Evolutionary conservation across 257 asterid species (phyloP).

Genomic region (Solanum habrochaites): DNA sequence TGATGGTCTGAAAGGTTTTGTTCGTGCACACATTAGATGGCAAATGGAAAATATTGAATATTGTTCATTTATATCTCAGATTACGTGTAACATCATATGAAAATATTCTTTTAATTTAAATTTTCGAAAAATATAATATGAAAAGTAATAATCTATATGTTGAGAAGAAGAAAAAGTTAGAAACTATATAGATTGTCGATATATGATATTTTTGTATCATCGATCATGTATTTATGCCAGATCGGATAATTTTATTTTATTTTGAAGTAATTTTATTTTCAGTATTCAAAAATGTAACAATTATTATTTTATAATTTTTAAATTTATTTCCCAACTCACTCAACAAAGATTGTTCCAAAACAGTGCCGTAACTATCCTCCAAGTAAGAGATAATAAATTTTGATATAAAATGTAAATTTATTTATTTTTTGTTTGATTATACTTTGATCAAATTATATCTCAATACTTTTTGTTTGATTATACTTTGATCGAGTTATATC

Average conservation of each 20-base stretch:
- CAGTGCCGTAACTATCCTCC: neutral
- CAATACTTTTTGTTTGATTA: neutral
- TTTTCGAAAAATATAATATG: neutral
- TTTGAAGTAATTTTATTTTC: neutral
- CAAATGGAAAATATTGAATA: neutral
- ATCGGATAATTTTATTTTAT: neutral
- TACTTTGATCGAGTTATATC: neutral
- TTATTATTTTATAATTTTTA: too few species aligned
- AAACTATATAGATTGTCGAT: neutral
- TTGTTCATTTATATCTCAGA: neutral
- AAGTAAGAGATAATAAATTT: neutral
- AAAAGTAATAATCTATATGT: too few species aligned
- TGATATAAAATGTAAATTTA: neutral
- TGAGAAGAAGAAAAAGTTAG: neutral
- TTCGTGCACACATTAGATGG: neutral
- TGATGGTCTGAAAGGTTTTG: neutral
- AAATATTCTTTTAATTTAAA: neutral
- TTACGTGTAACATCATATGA: neutral
- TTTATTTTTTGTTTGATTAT: neutral
- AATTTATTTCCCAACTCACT: neutral
- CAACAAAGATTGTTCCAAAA: neutral
- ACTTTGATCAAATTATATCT: neutral
- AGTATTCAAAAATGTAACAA: too few species aligned
- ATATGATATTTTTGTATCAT: neutral
- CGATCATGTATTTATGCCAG: neutral